A percentile compares a stretch with the other conserved stretches of the same genome.
Evolutionary conservation across 257 asterid genomes (phyloP).

Genomic region (Solanum ossicruentum): DNA sequence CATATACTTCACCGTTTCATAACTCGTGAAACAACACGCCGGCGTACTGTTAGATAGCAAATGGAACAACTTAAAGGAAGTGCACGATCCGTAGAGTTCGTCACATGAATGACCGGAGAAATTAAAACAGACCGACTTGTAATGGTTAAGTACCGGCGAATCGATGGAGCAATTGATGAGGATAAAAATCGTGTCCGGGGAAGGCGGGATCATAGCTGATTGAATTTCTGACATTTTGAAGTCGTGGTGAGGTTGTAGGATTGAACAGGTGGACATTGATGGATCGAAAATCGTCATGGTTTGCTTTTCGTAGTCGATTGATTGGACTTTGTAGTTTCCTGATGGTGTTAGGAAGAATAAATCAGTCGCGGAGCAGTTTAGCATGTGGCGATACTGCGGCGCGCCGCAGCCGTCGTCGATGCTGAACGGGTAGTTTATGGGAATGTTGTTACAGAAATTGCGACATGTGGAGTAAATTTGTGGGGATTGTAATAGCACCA

Average conservation of each 20-base stretch:
- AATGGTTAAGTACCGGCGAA: slow-evolving; percentile 79
- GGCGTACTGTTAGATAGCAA: slow-evolving; percentile 34
- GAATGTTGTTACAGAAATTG: slow-evolving; percentile 58
- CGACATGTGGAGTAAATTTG: slow-evolving; percentile 36
- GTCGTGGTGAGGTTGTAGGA: slow-evolving; percentile 85
- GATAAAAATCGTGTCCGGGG: slow-evolving; percentile 71
- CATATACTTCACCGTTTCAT: slow-evolving; percentile 66
- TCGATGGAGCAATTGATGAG: slow-evolving; percentile 80
- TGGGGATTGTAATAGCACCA: neutral
- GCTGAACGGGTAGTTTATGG: slow-evolving; percentile 67
- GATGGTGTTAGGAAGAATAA: slow-evolving; percentile 79
- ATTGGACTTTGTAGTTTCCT: slow-evolving; percentile 67
- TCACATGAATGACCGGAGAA: slow-evolving; percentile 79
- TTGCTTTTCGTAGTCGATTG: slow-evolving; percentile 45
- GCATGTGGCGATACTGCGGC: slow-evolving; percentile 49
- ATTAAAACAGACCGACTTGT: slow-evolving; percentile 57
- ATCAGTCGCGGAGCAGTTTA: slow-evolving; percentile 58
- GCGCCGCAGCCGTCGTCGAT: slow-evolving; percentile 94
- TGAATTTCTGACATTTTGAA: slow-evolving; percentile 64
- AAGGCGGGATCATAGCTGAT: slow-evolving; percentile 60
- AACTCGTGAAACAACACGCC: slow-evolving; percentile 73
- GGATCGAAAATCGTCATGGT: slow-evolving; percentile 51
- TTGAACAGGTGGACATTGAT: slow-evolving; percentile 87
- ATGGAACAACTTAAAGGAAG: slow-evolving; percentile 67
- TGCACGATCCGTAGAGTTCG: slow-evolving; percentile 63